These are phyloP conservation scores for Podaxis mareebaensis DNA, from an alignment of 768 basidiomycete species.

Conservation along the genomic window DNA sequence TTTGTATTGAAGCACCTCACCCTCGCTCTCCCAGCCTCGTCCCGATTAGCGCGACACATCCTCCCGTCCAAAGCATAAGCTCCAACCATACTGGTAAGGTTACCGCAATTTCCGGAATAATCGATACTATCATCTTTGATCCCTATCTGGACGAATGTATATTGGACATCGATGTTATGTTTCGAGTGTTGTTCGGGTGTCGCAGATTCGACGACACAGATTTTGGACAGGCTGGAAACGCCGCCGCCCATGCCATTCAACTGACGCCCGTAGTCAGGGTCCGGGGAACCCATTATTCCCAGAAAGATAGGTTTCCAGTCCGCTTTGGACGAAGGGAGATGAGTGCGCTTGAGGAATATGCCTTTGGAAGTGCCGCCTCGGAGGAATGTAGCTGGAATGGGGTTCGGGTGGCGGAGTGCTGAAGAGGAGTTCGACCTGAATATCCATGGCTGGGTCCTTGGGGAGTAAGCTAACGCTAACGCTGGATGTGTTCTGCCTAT, in stretches of 20 bases:
- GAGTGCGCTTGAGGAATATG: slow-evolving; percentile 56
- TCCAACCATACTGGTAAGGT: slow-evolving; percentile 72
- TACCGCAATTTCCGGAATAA: slow-evolving; percentile 76
- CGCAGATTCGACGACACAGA: slow-evolving; percentile 61
- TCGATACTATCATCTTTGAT: slow-evolving; percentile 63
- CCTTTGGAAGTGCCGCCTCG: slow-evolving; percentile 82
- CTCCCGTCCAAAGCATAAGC: slow-evolving; percentile 72
- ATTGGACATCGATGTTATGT: slow-evolving; percentile 54
- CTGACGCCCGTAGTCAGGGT: slow-evolving; percentile 65
- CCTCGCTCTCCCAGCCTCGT: slow-evolving; percentile 32
- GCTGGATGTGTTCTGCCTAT: not conserved
- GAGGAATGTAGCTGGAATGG: slow-evolving; percentile 55
- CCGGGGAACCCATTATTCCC: slow-evolving; percentile 82
- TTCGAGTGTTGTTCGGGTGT: slow-evolving; percentile 34
- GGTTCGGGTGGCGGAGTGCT: slow-evolving; percentile 26
- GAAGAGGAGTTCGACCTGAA: slow-evolving; percentile 2
- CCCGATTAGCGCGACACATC: slow-evolving; percentile 35
- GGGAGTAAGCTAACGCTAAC: not conserved
- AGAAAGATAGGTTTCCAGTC: slow-evolving; percentile 66
- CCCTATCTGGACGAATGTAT: slow-evolving; percentile 69
- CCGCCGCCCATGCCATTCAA: slow-evolving; percentile 85
- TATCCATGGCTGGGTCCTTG: not conserved
- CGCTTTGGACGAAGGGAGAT: slow-evolving; percentile 50
- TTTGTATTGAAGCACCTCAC: slow-evolving; percentile 73
- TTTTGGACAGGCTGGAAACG: slow-evolving; percentile 72